These are phyloP conservation scores for Hansenula anomala DNA, from an alignment of 1,139 yeast genomes.

Conservation along the genomic window DNA sequence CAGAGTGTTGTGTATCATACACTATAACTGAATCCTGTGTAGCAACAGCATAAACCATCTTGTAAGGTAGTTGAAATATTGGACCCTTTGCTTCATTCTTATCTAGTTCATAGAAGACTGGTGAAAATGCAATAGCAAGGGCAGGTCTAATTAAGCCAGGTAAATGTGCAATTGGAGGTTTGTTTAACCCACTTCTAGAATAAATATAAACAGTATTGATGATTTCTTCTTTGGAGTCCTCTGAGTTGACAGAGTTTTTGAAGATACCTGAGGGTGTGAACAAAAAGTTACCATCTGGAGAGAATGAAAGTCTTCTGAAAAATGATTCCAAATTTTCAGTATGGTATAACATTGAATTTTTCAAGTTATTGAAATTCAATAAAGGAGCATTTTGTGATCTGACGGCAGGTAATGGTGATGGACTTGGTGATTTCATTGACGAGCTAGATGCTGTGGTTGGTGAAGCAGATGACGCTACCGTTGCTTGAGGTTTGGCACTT, in stretches of 20 bases:
- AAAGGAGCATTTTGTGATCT: conserved; percentile 27
- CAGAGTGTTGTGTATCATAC: conserved; percentile 68
- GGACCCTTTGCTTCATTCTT: conserved; percentile 17
- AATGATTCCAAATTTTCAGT: conserved; percentile 87
- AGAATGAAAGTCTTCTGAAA: conserved; percentile 76
- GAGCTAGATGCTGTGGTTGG: conserved; percentile 6
- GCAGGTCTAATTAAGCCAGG: conserved; percentile 85
- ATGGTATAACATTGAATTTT: conserved; percentile 53
- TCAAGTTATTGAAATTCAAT: conserved; percentile 22
- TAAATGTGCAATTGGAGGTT: conserved; percentile 68
- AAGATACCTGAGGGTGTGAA: conserved; percentile 81
- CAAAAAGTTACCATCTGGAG: conserved; percentile 84
- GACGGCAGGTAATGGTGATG: conserved; percentile 37
- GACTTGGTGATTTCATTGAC: conserved; percentile 20
- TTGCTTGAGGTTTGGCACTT: background rate
- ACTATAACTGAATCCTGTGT: conserved; percentile 83
- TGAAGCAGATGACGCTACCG: conserved; percentile 3
- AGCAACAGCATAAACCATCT: conserved; percentile 88
- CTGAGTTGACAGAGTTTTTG: conserved; percentile 24
- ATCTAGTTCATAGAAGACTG: conserved; percentile 47
- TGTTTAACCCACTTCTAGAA: conserved; percentile 61
- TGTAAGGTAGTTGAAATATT: conserved; percentile 58
- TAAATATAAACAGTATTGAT: conserved; percentile 74
- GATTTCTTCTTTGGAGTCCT: conserved; percentile 28
- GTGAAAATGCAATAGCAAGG: conserved; percentile 74